A percentile compares a stretch with the other conserved stretches of the same genome.
These are phyloP conservation scores for Fistulinella prunicolor DNA, from an alignment of 768 basidiomycete genomes.

Conservation along the genomic window DNA sequence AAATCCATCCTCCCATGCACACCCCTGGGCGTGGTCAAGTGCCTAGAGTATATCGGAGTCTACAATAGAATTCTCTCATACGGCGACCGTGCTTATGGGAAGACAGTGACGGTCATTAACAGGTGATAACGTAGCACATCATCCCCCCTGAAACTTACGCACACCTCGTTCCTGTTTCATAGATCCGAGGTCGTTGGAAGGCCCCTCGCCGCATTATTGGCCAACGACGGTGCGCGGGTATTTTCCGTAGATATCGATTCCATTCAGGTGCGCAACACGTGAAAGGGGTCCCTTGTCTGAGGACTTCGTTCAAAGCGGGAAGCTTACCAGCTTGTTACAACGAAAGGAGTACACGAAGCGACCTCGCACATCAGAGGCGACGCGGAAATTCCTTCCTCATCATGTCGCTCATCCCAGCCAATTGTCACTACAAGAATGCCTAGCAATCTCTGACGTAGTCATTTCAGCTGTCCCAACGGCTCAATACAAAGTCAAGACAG, in stretches of 20 bases:
- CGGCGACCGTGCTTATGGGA: constrained; percentile 93
- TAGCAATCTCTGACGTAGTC: constrained; percentile 87
- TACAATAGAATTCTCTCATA: constrained; percentile 92
- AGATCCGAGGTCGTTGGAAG: constrained; percentile 97
- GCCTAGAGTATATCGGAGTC: constrained; percentile 84
- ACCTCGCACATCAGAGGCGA: constrained; percentile 45
- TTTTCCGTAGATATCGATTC: constrained; percentile 95
- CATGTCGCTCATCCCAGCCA: constrained; percentile 75
- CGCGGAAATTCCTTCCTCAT: constrained; percentile 73
- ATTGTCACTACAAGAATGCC: constrained; percentile 72
- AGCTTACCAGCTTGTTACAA: constrained; percentile 4
- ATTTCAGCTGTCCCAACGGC: constrained; percentile 89
- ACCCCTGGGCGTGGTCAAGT: constrained; percentile 94
- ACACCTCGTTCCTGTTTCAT: too few species aligned
- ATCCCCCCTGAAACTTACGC: constrained; percentile 2
- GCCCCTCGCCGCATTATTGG: constrained; percentile 90
- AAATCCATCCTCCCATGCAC: constrained; percentile 98
- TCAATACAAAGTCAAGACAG: constrained; percentile 86
- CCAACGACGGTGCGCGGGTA: constrained; percentile 96
- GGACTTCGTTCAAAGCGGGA: background rate
- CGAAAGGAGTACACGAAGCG: constrained; percentile 89
- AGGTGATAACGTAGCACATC: constrained; percentile 45
- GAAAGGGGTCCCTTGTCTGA: background rate
- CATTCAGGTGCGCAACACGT: constrained; percentile 55
- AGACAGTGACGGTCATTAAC: constrained; percentile 92